Evolutionary conservation across 1,284 basidiomycete genomes (phyloP).

Genomic region (Neonothopanus nambi): DNA sequence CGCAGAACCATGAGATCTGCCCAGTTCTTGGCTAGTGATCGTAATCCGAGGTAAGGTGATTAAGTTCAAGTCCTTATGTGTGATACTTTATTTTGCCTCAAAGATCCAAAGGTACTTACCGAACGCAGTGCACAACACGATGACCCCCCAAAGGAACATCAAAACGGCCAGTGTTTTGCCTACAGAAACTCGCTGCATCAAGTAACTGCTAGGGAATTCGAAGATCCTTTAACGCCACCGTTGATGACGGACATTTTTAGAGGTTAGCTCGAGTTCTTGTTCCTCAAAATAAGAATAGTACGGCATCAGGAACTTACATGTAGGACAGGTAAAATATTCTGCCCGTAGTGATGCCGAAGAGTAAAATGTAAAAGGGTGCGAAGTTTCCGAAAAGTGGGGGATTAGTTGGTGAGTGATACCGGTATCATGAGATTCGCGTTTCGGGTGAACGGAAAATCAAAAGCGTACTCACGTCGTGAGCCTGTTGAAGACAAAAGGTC

Average conservation of each 20-base stretch:
- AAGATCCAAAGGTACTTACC: constrained; percentile 5
- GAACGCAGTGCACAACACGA: constrained; percentile 17
- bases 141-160: constrained; percentile 18
- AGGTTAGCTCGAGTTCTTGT: too few species aligned
- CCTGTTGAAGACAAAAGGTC: constrained; percentile 9
- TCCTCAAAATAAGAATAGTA: too few species aligned
- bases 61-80: too few species aligned
- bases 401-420: too few species aligned
- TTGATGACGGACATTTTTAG: neutral
- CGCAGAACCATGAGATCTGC: constrained; percentile 17
- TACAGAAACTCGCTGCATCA: constrained; percentile 20
- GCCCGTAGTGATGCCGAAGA: neutral
- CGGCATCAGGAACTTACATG: constrained; percentile 9
- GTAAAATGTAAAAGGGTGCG: neutral
- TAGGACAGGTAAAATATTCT: constrained; percentile 19
- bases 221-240: constrained; percentile 7
- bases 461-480: constrained; percentile 14
- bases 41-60: constrained; percentile 2
- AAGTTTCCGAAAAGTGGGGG: too few species aligned
- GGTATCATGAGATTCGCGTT: neutral
- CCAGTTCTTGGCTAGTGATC: constrained; percentile 21
- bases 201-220: constrained; percentile 18
- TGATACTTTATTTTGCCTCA: too few species aligned
- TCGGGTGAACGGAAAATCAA: neutral
- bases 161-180: constrained; percentile 17